Evolutionary conservation across 306 rosid genomes (phyloP).

Genomic region (Quercus bicolor): DNA sequence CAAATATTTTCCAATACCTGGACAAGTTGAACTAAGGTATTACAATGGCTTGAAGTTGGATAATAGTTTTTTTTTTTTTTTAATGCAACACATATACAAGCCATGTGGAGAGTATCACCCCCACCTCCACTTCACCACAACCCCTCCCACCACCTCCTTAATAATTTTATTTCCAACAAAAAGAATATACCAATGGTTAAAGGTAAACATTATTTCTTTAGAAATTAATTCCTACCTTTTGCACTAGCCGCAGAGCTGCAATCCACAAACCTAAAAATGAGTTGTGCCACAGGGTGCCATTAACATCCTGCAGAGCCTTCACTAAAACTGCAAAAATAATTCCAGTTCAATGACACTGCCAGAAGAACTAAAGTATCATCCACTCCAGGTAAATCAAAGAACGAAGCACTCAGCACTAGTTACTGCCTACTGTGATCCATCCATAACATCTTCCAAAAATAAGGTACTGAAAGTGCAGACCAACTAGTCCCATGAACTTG

Average conservation of each 20-base stretch:
- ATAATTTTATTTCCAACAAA: not conserved
- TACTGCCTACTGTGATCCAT: constrained; percentile 55
- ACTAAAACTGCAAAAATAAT: constrained; percentile 61
- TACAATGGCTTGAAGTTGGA: too few species aligned
- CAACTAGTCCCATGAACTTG: too few species aligned
- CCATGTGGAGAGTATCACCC: not conserved
- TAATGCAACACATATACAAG: not conserved
- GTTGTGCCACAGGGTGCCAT: constrained; percentile 66
- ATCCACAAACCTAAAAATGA: constrained; percentile 84
- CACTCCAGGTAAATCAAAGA: not conserved
- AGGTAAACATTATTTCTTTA: not conserved
- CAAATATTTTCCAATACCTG: too few species aligned
- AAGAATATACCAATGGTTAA: not conserved
- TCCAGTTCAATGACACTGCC: constrained; percentile 5
- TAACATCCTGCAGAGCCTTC: constrained; percentile 65
- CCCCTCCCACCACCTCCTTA: too few species aligned
- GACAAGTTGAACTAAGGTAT: too few species aligned
- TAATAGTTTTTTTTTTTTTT: too few species aligned
- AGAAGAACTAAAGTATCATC: too few species aligned
- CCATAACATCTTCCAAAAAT: constrained; percentile 80
- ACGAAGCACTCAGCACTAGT: constrained; percentile 44
- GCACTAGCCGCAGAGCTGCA: constrained; percentile 76
- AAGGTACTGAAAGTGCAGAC: constrained; percentile 40
- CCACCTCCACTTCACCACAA: too few species aligned
- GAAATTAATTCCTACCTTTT: constrained; percentile 61